Evolutionary conservation across 148 eudicot species (phyloP).

Genomic region (Rhododendron ferrugineum): DNA sequence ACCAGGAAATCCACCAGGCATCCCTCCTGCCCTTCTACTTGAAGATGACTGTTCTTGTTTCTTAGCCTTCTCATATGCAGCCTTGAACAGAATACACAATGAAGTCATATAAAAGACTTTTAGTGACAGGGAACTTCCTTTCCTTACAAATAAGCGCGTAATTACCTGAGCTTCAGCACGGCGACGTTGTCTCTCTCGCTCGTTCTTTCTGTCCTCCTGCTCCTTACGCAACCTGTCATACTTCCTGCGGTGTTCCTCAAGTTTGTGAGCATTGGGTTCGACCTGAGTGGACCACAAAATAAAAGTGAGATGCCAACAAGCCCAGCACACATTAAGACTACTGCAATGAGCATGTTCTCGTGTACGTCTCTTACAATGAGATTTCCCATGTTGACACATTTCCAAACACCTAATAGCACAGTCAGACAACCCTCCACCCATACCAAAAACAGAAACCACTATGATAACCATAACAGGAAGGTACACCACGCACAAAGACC

Average conservation of each 20-base stretch:
- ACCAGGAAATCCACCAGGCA: conserved; percentile 53
- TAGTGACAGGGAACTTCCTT: neutral
- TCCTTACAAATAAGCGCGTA: neutral
- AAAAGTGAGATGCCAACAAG: neutral
- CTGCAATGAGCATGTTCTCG: neutral
- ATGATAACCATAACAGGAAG: neutral
- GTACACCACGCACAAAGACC: neutral
- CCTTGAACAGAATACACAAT: conserved; percentile 32
- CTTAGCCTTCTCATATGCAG: conserved; percentile 95
- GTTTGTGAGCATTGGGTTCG: conserved; percentile 83
- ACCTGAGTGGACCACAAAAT: conserved; percentile 41
- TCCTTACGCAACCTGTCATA: conserved; percentile 78
- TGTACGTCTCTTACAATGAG: neutral
- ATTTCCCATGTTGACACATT: neutral
- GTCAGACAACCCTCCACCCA: neutral
- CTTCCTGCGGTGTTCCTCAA: conserved; percentile 83
- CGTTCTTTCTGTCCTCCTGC: conserved; percentile 49
- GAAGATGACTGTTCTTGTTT: conserved; percentile 70
- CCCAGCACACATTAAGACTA: neutral
- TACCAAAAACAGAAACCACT: neutral
- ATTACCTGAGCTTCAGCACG: conserved; percentile 68
- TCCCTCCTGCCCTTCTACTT: conserved; percentile 57
- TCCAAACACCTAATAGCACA: neutral
- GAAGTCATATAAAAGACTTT: neutral
- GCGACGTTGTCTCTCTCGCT: conserved; percentile 61